Evolutionary conservation across 306 rosid genomes (phyloP), one percentile per base, ranked within the genome.

Genomic region (Myrica gale): DNA sequence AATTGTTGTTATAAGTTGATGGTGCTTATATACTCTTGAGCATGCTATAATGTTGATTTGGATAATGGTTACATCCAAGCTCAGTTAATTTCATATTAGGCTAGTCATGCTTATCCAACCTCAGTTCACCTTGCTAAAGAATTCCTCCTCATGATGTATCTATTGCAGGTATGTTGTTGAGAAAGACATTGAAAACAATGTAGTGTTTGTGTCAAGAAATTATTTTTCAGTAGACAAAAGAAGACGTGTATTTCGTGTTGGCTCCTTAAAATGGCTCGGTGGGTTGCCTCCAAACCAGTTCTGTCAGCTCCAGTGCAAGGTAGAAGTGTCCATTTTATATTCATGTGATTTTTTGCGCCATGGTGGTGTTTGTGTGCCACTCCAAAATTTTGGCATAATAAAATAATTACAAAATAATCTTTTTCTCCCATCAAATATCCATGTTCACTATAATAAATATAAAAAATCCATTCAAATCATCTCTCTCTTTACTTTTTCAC

Each of bases 191-290:
- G 87, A 85, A 81, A 88, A 89, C 87, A 92, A 95, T 79, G 97
- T 92, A 50, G 88, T 92, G 68, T 95, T 92, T 81, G 97, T 89
- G 77, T 95, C 98, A 48, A 90, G 97, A 87, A 95, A 92, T 84
- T 95, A 95, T 82, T 95, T 86, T 84, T 90, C 98, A 26, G 23
- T 82, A n/a, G 93, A 95, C 82, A 95, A 95, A 87, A 88, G 92
- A 80, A 90, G 98, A 84, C 90, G 97, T 37, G 6, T 87, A 65
- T 92, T 95, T 63, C 86, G 96, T 63, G 93, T 83, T 72, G 96
- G 98, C 70, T 95, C 97, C 74, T 80, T 95, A 45, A 95, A 90
- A 83, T 95, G 97, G 98, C 82, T 92, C 19, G 80, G 83, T 56
- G 95, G 96, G 68, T 74, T 55, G 45, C 82, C 89, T 55, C 89